A percentile compares a stretch with the other conserved stretches of the same genome.
These are phyloP conservation scores for Leptographium procerum DNA, from an alignment of 2,329 filamentous ascomycete genomes.

Conservation along the genomic window DNA sequence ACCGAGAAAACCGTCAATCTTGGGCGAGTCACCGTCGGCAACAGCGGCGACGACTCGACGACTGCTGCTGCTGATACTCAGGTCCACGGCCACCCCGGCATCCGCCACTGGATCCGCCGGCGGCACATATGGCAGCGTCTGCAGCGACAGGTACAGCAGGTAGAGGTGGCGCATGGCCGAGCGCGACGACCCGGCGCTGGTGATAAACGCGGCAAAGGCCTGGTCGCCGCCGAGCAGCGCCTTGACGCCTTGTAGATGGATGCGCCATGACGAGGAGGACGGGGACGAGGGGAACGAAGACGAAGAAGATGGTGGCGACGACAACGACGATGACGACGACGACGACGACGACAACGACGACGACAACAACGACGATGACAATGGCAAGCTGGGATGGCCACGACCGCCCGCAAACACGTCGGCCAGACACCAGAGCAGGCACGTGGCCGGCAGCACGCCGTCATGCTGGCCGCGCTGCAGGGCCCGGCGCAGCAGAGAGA, in stretches of 20 bases:
- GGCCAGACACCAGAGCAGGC: constrained; percentile 8
- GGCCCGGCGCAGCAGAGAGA: constrained; percentile 5
- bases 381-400: too few relatives aligned
- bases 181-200: background rate
- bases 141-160: constrained; percentile 6
- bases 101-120: background rate
- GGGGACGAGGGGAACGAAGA: too few relatives aligned
- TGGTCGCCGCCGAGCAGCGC: constrained; percentile 6
- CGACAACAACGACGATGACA: background rate
- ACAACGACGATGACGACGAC: too few relatives aligned
- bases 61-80: too few relatives aligned
- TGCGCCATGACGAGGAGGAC: constrained; percentile 4
- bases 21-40: too few relatives aligned
- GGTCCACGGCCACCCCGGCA: too few relatives aligned
- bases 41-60: too few relatives aligned
- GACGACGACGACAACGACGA: too few relatives aligned
- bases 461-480: background rate
- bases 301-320: too few relatives aligned
- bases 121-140: constrained; percentile 3
- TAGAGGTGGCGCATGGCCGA: constrained; percentile 6
- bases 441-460: constrained; percentile 5
- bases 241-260: constrained; percentile 9
- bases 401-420: constrained; percentile 6
- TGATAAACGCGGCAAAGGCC: constrained; percentile 1
- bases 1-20: constrained; percentile 9